phyloP scores from a whole-genome alignment of 805 yeast species.

The Diddensiella caesifluorescens region DNA sequence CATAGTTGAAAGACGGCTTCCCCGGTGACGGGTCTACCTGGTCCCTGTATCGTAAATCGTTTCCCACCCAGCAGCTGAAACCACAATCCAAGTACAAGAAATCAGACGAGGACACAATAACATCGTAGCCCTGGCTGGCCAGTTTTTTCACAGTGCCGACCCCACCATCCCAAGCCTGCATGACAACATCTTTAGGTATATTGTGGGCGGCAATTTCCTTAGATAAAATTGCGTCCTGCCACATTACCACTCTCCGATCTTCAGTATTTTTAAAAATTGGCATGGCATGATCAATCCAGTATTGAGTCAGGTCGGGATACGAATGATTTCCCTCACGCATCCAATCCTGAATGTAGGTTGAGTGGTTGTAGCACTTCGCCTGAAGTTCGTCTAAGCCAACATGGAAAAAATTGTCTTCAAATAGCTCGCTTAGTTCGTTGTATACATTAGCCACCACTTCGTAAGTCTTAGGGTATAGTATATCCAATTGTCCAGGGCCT shows the following conservation, averaged over 20 bases:
- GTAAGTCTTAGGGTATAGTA: conserved; percentile 32
- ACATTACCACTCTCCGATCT: conserved; percentile 35
- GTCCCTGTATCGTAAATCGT: conserved; percentile 34
- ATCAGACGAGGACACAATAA: conserved; percentile 34
- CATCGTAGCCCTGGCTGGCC: conserved; percentile 36
- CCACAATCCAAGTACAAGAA: conserved; percentile 41
- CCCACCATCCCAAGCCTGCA: conserved; percentile 36
- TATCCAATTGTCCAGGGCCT: conserved; percentile 39
- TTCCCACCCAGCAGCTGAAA: conserved; percentile 35
- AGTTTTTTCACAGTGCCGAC: conserved; percentile 27
- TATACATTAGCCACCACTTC: conserved; percentile 34
- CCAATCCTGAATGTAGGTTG: conserved; percentile 28
- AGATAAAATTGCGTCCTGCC: conserved; percentile 38
- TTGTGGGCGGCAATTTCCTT: conserved; percentile 23
- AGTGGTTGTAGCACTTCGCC: conserved; percentile 29
- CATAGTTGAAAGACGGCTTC: conserved; percentile 31
- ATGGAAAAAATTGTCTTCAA: conserved; percentile 37
- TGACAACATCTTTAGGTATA: conserved; percentile 33
- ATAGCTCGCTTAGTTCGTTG: conserved; percentile 33
- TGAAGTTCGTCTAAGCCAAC: conserved; percentile 40
- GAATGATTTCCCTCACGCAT: conserved; percentile 27
- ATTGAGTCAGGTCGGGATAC: conserved; percentile 32
- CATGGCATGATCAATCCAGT: conserved; percentile 35
- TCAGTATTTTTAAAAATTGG: conserved; percentile 32
- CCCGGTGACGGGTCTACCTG: conserved; percentile 18